phyloP scores from a whole-genome alignment of 192 early-diverging fungal species.

The Podila minutissima region DNA sequence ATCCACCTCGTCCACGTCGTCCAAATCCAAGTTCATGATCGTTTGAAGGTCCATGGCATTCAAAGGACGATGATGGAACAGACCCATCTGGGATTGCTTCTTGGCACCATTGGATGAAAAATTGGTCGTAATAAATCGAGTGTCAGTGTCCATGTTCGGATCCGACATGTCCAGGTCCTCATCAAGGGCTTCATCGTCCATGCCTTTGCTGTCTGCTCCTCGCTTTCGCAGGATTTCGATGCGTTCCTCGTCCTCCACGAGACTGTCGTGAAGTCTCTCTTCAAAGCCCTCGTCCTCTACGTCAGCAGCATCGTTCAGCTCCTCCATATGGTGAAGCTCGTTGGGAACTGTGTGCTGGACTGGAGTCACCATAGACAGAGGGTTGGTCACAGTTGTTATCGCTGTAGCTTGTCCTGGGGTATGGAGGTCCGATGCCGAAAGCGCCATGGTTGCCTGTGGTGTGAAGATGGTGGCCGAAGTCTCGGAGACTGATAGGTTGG shows the following conservation, averaged over 20 bases:
- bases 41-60: constrained; percentile 44
- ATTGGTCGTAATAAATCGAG: neutral
- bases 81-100: constrained; percentile 41
- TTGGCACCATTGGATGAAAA: constrained; percentile 17
- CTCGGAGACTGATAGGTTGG: neutral
- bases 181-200: neutral
- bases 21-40: constrained; percentile 47
- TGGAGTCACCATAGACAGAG: neutral
- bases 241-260: constrained; percentile 16
- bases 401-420: neutral
- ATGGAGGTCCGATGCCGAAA: no score
- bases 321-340: neutral
- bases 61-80: constrained; percentile 22
- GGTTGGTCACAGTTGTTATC: neutral
- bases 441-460: neutral
- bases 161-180: constrained; percentile 17
- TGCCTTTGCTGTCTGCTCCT: constrained; percentile 5
- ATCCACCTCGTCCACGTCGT: constrained; percentile 37
- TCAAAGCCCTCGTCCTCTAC: neutral
- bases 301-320: neutral
- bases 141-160: constrained; percentile 17
- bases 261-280: neutral
- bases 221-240: constrained; percentile 17
- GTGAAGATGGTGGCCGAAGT: neutral
- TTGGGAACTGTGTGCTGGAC: neutral